Percentiles rank a stretch among this genome's conserved stretches.
These are phyloP conservation scores for Pseudopithomyces maydicus DNA, from an alignment of 2,329 filamentous ascomycete species.

Conservation along the genomic window DNA sequence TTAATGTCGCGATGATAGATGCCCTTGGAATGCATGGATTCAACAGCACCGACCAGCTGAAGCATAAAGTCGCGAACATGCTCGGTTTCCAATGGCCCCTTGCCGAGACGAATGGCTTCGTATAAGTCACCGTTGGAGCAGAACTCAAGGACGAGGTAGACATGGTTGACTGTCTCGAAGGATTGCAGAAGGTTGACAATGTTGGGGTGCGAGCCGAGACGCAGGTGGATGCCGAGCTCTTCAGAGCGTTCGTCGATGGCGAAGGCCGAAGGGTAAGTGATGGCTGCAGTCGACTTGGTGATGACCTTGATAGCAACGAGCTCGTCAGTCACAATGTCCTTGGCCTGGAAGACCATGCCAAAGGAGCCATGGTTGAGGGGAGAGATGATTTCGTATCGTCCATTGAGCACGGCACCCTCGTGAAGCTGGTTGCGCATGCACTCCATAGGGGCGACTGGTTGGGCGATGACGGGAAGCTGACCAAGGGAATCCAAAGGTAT, in stretches of 20 bases:
- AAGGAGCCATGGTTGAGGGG: conserved; percentile 99
- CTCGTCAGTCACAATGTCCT: conserved; percentile 75
- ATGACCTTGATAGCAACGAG: conserved; percentile 95
- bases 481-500: conserved; percentile 39
- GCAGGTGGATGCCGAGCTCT: conserved; percentile 78
- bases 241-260: conserved; percentile 82
- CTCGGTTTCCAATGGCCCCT: conserved; percentile 90
- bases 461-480: conserved; percentile 23
- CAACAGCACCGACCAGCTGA: conserved; percentile 85
- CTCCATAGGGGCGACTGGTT: conserved; percentile 64
- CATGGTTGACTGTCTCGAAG: conserved; percentile 89
- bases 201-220: conserved; percentile 80
- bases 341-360: conserved; percentile 96
- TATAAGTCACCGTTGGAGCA: conserved; percentile 96
- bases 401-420: conserved; percentile 79
- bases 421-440: conserved; percentile 85
- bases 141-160: conserved; percentile 93
- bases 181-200: conserved; percentile 91
- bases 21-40: conserved; percentile 87
- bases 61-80: conserved; percentile 98
- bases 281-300: conserved; percentile 74
- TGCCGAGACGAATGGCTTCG: conserved; percentile 89
- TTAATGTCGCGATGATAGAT: conserved; percentile 99
- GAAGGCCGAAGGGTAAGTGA: conserved; percentile 66
- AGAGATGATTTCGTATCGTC: conserved; percentile 88